Conservation (phyloP, 371 early-diverging fungal genomes). For the Mortierella sp. region DNA sequence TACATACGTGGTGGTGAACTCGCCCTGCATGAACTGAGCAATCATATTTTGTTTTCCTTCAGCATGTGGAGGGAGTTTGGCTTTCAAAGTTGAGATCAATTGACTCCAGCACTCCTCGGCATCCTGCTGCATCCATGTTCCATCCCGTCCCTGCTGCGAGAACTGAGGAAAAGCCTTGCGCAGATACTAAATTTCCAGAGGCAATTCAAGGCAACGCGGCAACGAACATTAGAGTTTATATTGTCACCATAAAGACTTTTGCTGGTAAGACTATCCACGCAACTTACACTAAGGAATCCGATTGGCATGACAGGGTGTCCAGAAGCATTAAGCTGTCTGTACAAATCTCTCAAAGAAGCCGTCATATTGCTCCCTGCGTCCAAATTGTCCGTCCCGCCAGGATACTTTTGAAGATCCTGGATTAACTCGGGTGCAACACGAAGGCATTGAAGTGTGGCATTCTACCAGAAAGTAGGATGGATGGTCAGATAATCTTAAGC, state of each 20-base stretch:
- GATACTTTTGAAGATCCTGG: conserved; percentile 46
- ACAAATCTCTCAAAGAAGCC: conserved; percentile 80
- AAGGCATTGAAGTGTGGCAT: conserved; percentile 96
- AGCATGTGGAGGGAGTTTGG: conserved; percentile 73
- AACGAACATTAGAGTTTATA: conserved; percentile 2
- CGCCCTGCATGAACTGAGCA: conserved; percentile 88
- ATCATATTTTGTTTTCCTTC: conserved; percentile 67
- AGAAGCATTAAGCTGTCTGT: conserved; percentile 74
- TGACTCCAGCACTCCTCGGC: conserved; percentile 98
- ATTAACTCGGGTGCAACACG: conserved; percentile 89
- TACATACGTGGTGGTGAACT: conserved; percentile 70
- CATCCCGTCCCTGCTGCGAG: conserved; percentile 77
- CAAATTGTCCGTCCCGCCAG: conserved; percentile 34
- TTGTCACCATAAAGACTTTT: neutral
- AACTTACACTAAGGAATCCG: conserved; percentile 79
- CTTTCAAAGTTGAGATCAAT: conserved; percentile 73
- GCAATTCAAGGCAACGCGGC: no score
- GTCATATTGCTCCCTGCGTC: conserved; percentile 74
- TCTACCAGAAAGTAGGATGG: conserved; percentile 60
- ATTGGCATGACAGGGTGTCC: conserved; percentile 85
- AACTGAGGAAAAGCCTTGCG: conserved; percentile 91
- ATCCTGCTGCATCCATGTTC: conserved; percentile 93
- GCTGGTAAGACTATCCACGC: neutral
- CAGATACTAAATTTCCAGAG: conserved; percentile 63
- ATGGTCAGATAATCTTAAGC: neutral